Evolutionary conservation across 371 early-diverging fungal species (phyloP).

Genomic region (Mortierella sp.): DNA sequence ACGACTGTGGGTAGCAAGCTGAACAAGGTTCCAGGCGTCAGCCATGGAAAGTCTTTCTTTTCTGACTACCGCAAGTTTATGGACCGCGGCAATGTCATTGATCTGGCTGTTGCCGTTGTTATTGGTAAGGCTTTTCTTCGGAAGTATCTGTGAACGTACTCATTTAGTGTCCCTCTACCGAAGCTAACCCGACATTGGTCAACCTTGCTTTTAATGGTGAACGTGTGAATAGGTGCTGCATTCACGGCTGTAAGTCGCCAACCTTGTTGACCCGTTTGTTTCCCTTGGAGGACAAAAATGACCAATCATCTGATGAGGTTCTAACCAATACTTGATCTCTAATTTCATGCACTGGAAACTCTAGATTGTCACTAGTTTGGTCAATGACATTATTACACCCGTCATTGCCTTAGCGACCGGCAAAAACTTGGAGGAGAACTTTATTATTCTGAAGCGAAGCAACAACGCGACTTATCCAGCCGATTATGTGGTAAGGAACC

Average conservation of each 20-base stretch:
- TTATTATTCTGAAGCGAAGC: conserved; percentile 16
- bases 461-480: neutral
- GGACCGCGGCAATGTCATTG: conserved; percentile 59
- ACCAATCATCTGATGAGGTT: neutral
- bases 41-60: conserved; percentile 42
- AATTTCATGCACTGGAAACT: neutral
- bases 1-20: conserved; percentile 30
- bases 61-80: conserved; percentile 56
- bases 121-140: conserved; percentile 55
- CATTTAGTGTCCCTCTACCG: neutral
- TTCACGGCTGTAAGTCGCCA: conserved; percentile 53
- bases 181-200: neutral
- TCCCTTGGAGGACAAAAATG: neutral
- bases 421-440: conserved; percentile 46
- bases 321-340: neutral
- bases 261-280: too few species aligned
- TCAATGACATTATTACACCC: conserved; percentile 52
- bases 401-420: conserved; percentile 40
- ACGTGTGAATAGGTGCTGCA: conserved; percentile 46
- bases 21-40: conserved; percentile 37
- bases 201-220: neutral
- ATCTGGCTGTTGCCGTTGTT: conserved; percentile 62
- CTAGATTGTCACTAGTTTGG: conserved; percentile 49
- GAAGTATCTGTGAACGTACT: neutral
- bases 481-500: too few species aligned